Evolutionary conservation across 805 yeast species (phyloP).

Genomic region (Hanseniaspora mollemarum): DNA sequence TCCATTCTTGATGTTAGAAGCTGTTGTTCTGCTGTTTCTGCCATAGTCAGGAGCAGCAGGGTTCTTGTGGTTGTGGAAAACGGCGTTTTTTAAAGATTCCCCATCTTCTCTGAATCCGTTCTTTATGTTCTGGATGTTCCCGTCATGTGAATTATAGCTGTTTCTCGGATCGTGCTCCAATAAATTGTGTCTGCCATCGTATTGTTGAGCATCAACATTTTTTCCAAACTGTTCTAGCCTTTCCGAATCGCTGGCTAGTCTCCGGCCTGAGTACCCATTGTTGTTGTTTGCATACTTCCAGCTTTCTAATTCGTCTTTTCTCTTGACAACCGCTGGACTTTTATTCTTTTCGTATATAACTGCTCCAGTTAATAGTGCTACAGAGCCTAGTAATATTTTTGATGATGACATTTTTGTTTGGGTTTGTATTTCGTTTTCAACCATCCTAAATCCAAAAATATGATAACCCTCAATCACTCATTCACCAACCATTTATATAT

Average conservation of each 20-base stretch:
- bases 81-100: conserved; percentile 18
- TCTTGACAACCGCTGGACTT: conserved; percentile 15
- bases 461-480: too few species aligned
- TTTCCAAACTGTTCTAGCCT: background rate
- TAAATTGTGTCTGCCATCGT: conserved; percentile 12
- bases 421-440: too few species aligned
- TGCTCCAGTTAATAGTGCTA: conserved; percentile 25
- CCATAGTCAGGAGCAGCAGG: background rate
- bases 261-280: background rate
- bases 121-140: conserved; percentile 17
- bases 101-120: conserved; percentile 20
- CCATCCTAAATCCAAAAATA: too few species aligned
- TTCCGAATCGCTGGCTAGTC: background rate
- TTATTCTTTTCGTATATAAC: conserved; percentile 22
- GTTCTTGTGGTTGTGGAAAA: conserved; percentile 4
- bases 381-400: conserved; percentile 24
- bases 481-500: too few species aligned
- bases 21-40: background rate
- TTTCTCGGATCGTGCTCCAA: background rate
- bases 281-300: conserved; percentile 7
- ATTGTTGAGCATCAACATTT: conserved; percentile 2
- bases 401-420: conserved; percentile 20
- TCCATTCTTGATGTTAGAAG: conserved; percentile 18
- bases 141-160: background rate
- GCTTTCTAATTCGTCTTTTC: conserved; percentile 15